Evolutionary conservation across 2,329 filamentous ascomycete genomes (phyloP).

Genomic region (Blastomyces silverae): DNA sequence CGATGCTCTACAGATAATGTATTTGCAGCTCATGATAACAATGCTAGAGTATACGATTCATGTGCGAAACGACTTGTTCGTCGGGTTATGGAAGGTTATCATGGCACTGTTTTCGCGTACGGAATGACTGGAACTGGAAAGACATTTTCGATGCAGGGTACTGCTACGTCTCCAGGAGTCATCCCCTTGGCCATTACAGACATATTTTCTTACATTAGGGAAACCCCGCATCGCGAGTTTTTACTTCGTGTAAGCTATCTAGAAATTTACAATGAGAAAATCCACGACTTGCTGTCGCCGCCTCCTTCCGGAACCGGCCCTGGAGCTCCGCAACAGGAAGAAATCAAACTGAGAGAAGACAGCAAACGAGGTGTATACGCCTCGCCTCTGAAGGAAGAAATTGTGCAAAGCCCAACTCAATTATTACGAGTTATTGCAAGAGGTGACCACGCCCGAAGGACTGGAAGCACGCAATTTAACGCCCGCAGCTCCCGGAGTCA

Average conservation of each 20-base stretch:
- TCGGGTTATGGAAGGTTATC: slow-evolving; percentile 97
- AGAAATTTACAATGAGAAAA: slow-evolving; percentile 98
- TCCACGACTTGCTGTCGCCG: slow-evolving; percentile 84
- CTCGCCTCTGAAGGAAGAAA: slow-evolving; percentile 92
- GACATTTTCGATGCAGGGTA: slow-evolving; percentile 99
- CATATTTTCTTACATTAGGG: slow-evolving; percentile 97
- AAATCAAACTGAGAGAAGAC: slow-evolving; percentile 95
- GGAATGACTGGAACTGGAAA: slow-evolving; percentile 99
- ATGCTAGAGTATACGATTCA: slow-evolving; percentile 89
- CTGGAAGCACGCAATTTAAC: slow-evolving; percentile 95
- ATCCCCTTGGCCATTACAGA: slow-evolving; percentile 97
- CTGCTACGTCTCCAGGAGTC: slow-evolving; percentile 87
- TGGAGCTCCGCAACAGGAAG: slow-evolving; percentile 59
- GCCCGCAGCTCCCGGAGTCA: slow-evolving; percentile 94
- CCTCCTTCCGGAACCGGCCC: slow-evolving; percentile 52
- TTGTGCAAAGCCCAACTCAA: slow-evolving; percentile 95
- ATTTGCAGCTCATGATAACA: slow-evolving; percentile 88
- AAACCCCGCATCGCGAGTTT: slow-evolving; percentile 92
- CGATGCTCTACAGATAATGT: slow-evolving; percentile 67
- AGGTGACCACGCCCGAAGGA: slow-evolving; percentile 82
- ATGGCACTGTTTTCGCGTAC: slow-evolving; percentile 96
- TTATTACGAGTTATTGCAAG: slow-evolving; percentile 88
- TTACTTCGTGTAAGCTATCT: slow-evolving; percentile 92
- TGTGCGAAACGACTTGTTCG: slow-evolving; percentile 89
- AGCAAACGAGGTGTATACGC: slow-evolving; percentile 95